These are phyloP conservation scores for Paraphoma sp. DNA, from an alignment of 2,329 filamentous ascomycete species.

Conservation along the genomic window DNA sequence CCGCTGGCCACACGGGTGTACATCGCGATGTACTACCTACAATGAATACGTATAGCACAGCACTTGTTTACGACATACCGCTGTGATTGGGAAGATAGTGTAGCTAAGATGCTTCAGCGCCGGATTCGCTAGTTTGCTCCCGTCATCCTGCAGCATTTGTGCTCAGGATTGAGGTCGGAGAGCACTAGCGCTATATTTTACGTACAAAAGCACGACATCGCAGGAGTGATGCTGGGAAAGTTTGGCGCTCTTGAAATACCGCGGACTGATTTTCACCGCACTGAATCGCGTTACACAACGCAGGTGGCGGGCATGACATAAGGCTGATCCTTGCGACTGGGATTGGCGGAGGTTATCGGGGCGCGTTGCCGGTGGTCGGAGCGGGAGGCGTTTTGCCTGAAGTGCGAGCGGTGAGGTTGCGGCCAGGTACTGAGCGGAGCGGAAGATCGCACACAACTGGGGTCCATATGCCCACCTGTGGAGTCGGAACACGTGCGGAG, in stretches of 20 bases:
- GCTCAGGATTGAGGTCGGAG: slow-evolving; percentile 26
- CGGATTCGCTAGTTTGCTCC: not conserved
- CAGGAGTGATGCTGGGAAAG: slow-evolving; percentile 13
- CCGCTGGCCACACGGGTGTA: not conserved
- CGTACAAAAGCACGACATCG: slow-evolving; percentile 28
- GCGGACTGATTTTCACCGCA: slow-evolving; percentile 10
- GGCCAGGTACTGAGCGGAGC: slow-evolving; percentile 27
- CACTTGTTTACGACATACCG: slow-evolving; percentile 1
- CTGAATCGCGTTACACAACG: slow-evolving; percentile 17
- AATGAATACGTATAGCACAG: slow-evolving; percentile 1
- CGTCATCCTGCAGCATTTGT: slow-evolving; percentile 17
- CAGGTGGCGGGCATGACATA: slow-evolving; percentile 25
- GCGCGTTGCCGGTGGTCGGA: slow-evolving; percentile 22
- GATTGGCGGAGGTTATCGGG: slow-evolving; percentile 29
- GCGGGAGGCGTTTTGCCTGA: slow-evolving; percentile 29
- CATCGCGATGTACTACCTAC: not conserved
- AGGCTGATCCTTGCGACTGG: slow-evolving; percentile 7
- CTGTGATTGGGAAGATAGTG: slow-evolving; percentile 1
- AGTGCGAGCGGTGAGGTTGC: slow-evolving; percentile 28
- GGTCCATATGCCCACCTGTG: slow-evolving; percentile 12
- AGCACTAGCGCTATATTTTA: slow-evolving; percentile 24
- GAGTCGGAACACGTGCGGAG: slow-evolving; percentile 25
- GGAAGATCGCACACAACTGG: slow-evolving; percentile 22
- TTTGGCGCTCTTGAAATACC: slow-evolving; percentile 17
- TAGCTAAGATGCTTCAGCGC: not conserved